phyloP scores from a whole-genome alignment of 345 rosid genomes.

The Melastoma malabathricum region DNA sequence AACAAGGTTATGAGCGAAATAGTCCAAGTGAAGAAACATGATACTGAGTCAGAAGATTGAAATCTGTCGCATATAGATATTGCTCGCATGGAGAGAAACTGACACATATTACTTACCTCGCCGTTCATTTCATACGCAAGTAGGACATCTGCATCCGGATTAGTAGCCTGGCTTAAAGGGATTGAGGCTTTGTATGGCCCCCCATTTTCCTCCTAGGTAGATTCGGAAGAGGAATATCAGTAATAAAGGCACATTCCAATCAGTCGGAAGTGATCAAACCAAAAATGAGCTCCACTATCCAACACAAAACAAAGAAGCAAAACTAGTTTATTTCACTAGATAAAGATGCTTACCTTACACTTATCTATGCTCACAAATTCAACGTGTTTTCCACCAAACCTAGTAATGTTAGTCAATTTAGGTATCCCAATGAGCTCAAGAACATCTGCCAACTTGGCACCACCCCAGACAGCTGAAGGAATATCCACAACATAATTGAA shows the following conservation, averaged over 20 bases:
- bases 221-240: too few relatives aligned
- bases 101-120: constrained; percentile 34
- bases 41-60: too few relatives aligned
- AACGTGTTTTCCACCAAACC: constrained; percentile 69
- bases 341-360: constrained; percentile 50
- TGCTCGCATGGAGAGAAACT: too few relatives aligned
- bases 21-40: too few relatives aligned
- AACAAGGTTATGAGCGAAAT: neutral
- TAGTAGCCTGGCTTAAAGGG: constrained; percentile 76
- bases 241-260: too few relatives aligned
- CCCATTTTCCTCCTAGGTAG: constrained; percentile 81
- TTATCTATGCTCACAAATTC: constrained; percentile 93
- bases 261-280: too few relatives aligned
- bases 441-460: constrained; percentile 73
- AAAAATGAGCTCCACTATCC: neutral
- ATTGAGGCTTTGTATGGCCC: constrained; percentile 97
- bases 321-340: neutral
- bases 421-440: constrained; percentile 74
- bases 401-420: constrained; percentile 37
- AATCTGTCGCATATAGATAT: too few relatives aligned
- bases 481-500: constrained; percentile 3
- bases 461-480: constrained; percentile 71
- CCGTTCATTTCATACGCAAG: constrained; percentile 99
- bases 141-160: constrained; percentile 86
- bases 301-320: neutral